phyloP scores from a whole-genome alignment of 345 rosid species.

The Fremontodendron californicum region DNA sequence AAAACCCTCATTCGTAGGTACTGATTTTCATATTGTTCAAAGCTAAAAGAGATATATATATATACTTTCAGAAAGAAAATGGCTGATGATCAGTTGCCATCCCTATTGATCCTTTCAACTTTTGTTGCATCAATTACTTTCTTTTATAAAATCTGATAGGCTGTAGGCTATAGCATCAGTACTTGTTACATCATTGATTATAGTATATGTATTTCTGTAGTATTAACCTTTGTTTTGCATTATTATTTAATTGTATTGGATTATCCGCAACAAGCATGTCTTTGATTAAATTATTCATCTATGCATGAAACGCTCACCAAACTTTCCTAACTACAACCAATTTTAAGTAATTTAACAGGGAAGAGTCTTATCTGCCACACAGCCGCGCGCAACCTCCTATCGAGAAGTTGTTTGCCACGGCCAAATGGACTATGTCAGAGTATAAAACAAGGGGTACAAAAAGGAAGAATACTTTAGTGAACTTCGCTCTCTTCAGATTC shows the following conservation, averaged over 20 bases:
- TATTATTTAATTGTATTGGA: neutral
- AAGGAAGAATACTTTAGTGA: neutral
- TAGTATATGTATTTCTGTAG: neutral
- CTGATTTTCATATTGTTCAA: neutral
- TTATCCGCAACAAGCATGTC: neutral
- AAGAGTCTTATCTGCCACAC: neutral
- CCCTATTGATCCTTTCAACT: neutral
- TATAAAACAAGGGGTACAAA: neutral
- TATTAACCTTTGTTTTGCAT: neutral
- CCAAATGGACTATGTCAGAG: neutral
- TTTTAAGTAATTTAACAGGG: neutral
- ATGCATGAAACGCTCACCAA: constrained; percentile 3
- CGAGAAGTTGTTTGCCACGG: neutral
- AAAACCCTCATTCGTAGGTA: neutral
- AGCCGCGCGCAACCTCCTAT: neutral
- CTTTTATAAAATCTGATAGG: neutral
- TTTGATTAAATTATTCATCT: neutral
- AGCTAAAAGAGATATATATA: neutral
- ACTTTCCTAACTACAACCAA: neutral
- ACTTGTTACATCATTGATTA: neutral
- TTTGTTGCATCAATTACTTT: neutral
- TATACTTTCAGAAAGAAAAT: neutral
- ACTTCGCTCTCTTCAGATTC: neutral
- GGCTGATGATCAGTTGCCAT: neutral
- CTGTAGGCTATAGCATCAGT: neutral